Percentiles rank a stretch among this genome's conserved stretches.
Conservation (phyloP, 2,329 filamentous ascomycete genomes). For the Xylariomycetidae sp. region DNA sequence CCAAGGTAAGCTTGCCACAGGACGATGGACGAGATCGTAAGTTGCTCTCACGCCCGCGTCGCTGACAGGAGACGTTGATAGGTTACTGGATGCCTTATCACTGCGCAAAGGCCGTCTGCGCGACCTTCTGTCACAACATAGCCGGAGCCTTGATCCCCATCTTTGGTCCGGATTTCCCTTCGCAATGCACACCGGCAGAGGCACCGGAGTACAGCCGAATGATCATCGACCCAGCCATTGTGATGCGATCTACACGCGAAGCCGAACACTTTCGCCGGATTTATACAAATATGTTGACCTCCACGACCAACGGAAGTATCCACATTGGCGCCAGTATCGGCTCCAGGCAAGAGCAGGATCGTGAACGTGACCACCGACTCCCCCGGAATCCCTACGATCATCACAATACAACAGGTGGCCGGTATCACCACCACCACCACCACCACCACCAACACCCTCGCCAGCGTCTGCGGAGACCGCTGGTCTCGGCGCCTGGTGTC, state of each 20-base stretch:
- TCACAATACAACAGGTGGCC: too few species aligned
- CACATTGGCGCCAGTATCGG: slow-evolving; percentile 9
- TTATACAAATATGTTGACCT: slow-evolving; percentile 23
- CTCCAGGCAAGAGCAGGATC: too few species aligned
- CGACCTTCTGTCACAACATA: slow-evolving; percentile 83
- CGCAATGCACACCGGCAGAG: slow-evolving; percentile 60
- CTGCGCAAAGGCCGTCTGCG: slow-evolving; percentile 79
- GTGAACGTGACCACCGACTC: slow-evolving; percentile 21
- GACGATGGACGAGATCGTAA: too few species aligned
- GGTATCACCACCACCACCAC: too few species aligned
- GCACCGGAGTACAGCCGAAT: slow-evolving; percentile 60
- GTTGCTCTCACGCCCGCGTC: too few species aligned
- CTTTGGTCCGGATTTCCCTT: slow-evolving; percentile 78
- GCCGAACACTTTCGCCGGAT: slow-evolving; percentile 36
- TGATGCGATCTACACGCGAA: slow-evolving; percentile 46
- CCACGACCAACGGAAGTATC: slow-evolving; percentile 5
- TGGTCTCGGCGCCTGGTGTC: slow-evolving; percentile 10
- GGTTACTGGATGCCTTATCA: slow-evolving; percentile 95
- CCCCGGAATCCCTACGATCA: slow-evolving; percentile 22
- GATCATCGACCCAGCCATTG: slow-evolving; percentile 54
- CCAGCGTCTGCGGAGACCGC: slow-evolving; percentile 26
- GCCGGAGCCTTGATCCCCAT: slow-evolving; percentile 81
- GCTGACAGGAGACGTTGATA: too few species aligned
- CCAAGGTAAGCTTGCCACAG: too few species aligned
- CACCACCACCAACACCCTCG: slow-evolving; percentile 11